Evolutionary conservation across 1,284 basidiomycete species (phyloP), one percentile per base, ranked within the genome.

Genomic region (Irpex sp.): DNA sequence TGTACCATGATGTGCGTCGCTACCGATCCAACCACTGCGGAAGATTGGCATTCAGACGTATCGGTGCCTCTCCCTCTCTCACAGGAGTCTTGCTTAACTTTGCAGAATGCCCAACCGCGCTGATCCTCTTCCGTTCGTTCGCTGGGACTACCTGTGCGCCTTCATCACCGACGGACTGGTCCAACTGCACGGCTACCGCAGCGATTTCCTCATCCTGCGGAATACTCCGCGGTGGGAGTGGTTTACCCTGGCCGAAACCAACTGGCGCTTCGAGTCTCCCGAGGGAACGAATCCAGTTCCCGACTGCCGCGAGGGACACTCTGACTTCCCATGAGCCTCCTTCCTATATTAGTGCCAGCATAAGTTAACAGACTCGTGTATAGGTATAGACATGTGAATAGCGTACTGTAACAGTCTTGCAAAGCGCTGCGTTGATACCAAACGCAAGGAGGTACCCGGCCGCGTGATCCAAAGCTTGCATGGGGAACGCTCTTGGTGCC

Each of bases 401-500:
- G 26, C 79, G 51, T 65, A 85, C 85, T 0, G 75, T 83, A 21
- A 87, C 77, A 3, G 80, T 84, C 66, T 78, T 81, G 61, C 78
- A 79, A 1, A 88, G 73, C 0, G 84, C 85, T 1, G 82, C 80
- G 58, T 82, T 82, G 39, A 86, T 81, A 3, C 86, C 86, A 65
- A 83, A 85, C 0, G 85, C 81, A 9, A 89, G 78, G 33, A 90
- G 70, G 66, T 86, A 85, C 0, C 82, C 87, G 1, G 84, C 83
- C 0, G 83, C 81, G 65, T 89, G 86, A 67, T 90, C 87, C 1
- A 89, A 69, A 2, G 83, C 85, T 69, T 88, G 87, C 72, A 88
- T 76, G 0, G 88, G 88, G 26, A 89, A 72, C 3, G 83, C 73
- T 61, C 74, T 77, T n/a, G 84, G 83, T 33, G 67, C 62, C 5